Evolutionary conservation across 2,329 filamentous ascomycete genomes (phyloP).

Genomic region (Cladobotryum mycophilum): DNA sequence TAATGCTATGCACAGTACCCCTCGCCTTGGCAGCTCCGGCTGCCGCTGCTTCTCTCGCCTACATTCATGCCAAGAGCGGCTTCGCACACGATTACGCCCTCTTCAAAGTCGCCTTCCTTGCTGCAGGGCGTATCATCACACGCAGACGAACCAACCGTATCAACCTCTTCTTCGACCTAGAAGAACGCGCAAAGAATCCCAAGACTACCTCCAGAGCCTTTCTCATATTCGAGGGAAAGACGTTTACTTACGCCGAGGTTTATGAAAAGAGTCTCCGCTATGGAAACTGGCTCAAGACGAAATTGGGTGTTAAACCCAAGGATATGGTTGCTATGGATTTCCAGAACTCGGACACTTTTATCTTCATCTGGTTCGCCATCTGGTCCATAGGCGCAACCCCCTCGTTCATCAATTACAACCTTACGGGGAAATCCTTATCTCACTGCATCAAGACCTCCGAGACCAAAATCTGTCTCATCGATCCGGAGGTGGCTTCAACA

Average conservation of each 20-base stretch:
- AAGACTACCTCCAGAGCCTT: slow-evolving; percentile 50
- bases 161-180: slow-evolving; percentile 70
- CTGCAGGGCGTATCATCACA: slow-evolving; percentile 35
- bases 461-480: slow-evolving; percentile 62
- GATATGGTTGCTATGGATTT: slow-evolving; percentile 79
- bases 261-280: slow-evolving; percentile 68
- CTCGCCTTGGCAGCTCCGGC: slow-evolving; percentile 53
- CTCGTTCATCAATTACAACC: slow-evolving; percentile 84
- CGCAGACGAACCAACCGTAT: slow-evolving; percentile 53
- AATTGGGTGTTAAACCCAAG: slow-evolving; percentile 55
- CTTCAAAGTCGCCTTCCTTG: slow-evolving; percentile 47
- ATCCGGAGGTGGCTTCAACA: slow-evolving; percentile 50
- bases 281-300: slow-evolving; percentile 65
- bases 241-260: slow-evolving; percentile 68
- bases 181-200: slow-evolving; percentile 52
- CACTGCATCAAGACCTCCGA: slow-evolving; percentile 69
- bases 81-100: slow-evolving; percentile 61
- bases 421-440: slow-evolving; percentile 61
- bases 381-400: slow-evolving; percentile 80
- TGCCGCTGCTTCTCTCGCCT: slow-evolving; percentile 62
- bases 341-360: slow-evolving; percentile 71
- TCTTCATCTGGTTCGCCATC: slow-evolving; percentile 69
- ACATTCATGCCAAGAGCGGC: slow-evolving; percentile 66
- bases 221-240: slow-evolving; percentile 61
- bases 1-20: slow-evolving; percentile 36